A percentile compares a stretch with the other conserved stretches of the same genome.
Evolutionary conservation across 2,329 filamentous ascomycete species (phyloP).

Genomic region (Neocucurbitaria cava): DNA sequence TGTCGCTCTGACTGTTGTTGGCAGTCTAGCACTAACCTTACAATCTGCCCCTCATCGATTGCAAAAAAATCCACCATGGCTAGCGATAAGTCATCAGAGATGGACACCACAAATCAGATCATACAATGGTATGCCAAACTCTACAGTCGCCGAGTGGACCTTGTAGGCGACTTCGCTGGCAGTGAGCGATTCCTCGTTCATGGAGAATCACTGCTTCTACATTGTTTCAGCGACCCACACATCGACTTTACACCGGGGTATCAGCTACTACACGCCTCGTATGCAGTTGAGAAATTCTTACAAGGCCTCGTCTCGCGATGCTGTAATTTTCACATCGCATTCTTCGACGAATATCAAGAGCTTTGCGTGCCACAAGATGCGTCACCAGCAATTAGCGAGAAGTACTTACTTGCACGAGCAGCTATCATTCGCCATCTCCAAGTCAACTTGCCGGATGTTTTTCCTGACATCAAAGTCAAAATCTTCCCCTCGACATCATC

Average conservation of each 20-base stretch:
- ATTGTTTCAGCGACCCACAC: constrained; percentile 67
- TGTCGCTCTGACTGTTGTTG: constrained; percentile 9
- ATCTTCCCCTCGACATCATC: constrained; percentile 58
- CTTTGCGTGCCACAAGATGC: constrained; percentile 62
- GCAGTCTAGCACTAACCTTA: constrained; percentile 6
- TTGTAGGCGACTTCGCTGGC: constrained; percentile 78
- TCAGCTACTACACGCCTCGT: constrained; percentile 74
- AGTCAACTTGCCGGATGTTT: constrained; percentile 48
- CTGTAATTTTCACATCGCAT: constrained; percentile 75
- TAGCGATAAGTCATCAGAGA: constrained; percentile 16
- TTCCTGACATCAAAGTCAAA: constrained; percentile 54
- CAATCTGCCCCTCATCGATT: background rate
- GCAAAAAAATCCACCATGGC: constrained; percentile 25
- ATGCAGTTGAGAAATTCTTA: constrained; percentile 72
- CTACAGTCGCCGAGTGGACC: constrained; percentile 49
- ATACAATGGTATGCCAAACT: constrained; percentile 46
- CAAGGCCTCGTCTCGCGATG: constrained; percentile 65
- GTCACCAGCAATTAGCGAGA: constrained; percentile 47
- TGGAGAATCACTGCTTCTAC: constrained; percentile 72
- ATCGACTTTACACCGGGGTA: constrained; percentile 72
- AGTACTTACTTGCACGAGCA: constrained; percentile 68
- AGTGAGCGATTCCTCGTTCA: constrained; percentile 76
- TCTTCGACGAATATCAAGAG: constrained; percentile 66
- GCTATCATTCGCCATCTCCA: constrained; percentile 70
- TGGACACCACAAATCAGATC: constrained; percentile 28